Evolutionary conservation across 2,329 filamentous ascomycete genomes (phyloP).

Genomic region (Alternaria incomplexa): DNA sequence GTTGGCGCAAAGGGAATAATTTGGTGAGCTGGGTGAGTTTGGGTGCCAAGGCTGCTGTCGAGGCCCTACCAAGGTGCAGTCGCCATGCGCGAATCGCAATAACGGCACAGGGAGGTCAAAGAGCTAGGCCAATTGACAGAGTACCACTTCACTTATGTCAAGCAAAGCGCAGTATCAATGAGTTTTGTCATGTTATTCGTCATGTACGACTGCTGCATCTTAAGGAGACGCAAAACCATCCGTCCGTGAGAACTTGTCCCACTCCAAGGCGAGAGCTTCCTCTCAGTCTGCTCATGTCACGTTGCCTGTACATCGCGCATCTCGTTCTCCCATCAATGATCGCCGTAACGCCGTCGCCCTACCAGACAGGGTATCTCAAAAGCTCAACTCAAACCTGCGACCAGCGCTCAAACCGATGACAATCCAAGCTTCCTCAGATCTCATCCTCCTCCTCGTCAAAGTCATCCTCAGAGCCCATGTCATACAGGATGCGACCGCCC

Average conservation of each 20-base stretch:
- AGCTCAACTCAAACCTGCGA: neutral
- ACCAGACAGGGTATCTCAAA: constrained; percentile 15
- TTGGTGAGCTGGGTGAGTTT: neutral
- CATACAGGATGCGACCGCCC: constrained; percentile 91
- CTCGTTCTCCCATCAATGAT: neutral
- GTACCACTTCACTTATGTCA: neutral
- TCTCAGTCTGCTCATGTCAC: neutral
- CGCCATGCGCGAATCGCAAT: neutral
- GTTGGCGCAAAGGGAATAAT: constrained; percentile 6
- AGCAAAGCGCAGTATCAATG: neutral
- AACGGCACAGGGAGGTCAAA: neutral
- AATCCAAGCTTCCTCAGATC: constrained; percentile 60
- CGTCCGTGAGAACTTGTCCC: neutral
- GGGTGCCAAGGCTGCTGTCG: constrained; percentile 19
- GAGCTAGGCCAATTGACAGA: neutral
- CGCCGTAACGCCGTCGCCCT: constrained; percentile 12
- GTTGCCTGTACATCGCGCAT: neutral
- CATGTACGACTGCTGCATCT: neutral
- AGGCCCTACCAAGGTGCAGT: neutral
- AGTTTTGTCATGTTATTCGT: neutral
- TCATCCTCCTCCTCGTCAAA: constrained; percentile 97
- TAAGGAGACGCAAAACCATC: neutral
- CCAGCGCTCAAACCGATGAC: too few species aligned
- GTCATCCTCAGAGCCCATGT: constrained; percentile 95
- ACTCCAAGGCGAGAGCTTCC: neutral